phyloP scores from a whole-genome alignment of 2,329 filamentous ascomycete species.

The Endoconidiophora polonica region DNA sequence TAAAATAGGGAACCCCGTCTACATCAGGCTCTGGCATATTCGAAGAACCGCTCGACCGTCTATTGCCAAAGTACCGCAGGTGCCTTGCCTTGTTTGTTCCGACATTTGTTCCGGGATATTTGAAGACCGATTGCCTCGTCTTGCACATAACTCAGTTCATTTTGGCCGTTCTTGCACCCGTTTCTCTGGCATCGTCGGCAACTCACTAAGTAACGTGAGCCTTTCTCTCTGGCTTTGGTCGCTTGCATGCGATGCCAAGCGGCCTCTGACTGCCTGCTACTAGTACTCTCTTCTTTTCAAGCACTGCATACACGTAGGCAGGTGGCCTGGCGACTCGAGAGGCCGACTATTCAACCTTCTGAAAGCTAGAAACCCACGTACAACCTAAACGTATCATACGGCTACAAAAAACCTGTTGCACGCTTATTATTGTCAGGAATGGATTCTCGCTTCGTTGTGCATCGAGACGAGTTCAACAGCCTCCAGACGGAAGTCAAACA shows the following conservation, averaged over 20 bases:
- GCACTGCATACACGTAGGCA: no score
- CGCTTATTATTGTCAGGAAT: conserved; percentile 27
- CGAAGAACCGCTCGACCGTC: no score
- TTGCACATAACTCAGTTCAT: neutral
- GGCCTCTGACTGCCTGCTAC: neutral
- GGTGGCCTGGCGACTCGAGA: no score
- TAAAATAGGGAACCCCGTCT: no score
- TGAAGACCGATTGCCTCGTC: neutral
- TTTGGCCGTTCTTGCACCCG: neutral
- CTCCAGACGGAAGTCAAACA: conserved; percentile 57
- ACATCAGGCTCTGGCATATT: no score
- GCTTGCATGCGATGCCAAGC: conserved; percentile 11
- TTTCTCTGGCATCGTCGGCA: conserved; percentile 8
- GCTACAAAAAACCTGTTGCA: neutral
- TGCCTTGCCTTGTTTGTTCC: no score
- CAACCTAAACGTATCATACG: neutral
- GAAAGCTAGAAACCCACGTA: neutral
- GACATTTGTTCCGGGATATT: no score
- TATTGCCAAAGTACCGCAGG: no score
- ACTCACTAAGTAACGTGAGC: neutral
- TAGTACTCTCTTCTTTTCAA: neutral
- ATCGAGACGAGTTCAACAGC: conserved; percentile 49
- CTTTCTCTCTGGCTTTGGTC: conserved; percentile 8
- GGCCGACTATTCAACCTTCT: no score
- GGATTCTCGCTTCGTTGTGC: conserved; percentile 44